Evolutionary conservation across 1,284 basidiomycete species (phyloP).

Genomic region (Anthracocystis setariae): DNA sequence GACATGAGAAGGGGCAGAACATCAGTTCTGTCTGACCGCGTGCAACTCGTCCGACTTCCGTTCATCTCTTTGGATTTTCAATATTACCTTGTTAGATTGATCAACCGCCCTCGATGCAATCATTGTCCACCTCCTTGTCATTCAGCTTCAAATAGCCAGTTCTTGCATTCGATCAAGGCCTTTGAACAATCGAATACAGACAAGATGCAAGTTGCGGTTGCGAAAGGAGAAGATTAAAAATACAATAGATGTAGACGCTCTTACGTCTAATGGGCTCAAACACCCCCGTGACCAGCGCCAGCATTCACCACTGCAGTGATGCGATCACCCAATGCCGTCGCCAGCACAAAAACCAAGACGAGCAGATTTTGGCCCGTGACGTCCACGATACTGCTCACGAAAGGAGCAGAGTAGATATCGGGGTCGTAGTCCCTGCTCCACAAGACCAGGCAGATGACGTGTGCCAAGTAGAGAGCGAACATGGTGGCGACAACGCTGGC

Average conservation of each 20-base stretch:
- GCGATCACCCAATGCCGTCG: constrained; percentile 65
- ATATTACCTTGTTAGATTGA: neutral
- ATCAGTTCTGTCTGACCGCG: constrained; percentile 6
- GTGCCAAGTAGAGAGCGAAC: constrained; percentile 78
- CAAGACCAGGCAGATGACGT: constrained; percentile 78
- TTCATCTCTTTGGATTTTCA: neutral
- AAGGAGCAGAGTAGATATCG: constrained; percentile 85
- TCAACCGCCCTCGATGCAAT: neutral
- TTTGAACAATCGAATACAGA: neutral
- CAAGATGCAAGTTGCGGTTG: neutral
- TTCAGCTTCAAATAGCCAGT: neutral
- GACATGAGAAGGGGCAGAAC: neutral
- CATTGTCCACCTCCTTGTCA: neutral
- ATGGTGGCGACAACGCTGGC: constrained; percentile 19
- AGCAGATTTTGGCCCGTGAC: constrained; percentile 88
- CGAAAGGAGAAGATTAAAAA: constrained; percentile 12
- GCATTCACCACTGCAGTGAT: constrained; percentile 47
- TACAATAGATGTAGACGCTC: constrained; percentile 8
- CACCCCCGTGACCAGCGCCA: constrained; percentile 50
- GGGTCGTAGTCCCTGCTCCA: constrained; percentile 87
- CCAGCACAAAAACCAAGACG: constrained; percentile 69
- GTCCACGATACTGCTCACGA: constrained; percentile 89
- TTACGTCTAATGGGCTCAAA: constrained; percentile 4
- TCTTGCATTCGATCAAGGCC: neutral
- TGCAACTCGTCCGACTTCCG: constrained; percentile 8